These are phyloP conservation scores for Termitomyces sp. DNA, from an alignment of 768 basidiomycete genomes.

Conservation along the genomic window DNA sequence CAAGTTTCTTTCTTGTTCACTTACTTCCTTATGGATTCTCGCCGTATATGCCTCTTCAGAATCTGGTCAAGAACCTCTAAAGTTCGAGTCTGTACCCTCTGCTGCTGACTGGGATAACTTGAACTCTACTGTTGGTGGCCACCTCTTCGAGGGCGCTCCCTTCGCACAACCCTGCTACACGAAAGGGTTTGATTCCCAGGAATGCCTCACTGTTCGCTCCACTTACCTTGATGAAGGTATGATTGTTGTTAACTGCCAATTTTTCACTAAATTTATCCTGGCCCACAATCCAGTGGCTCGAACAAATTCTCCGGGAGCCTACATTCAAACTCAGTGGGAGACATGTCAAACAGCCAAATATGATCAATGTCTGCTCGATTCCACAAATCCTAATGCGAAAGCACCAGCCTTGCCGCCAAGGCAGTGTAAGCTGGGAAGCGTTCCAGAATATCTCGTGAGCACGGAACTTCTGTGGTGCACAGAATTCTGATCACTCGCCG, in stretches of 20 bases:
- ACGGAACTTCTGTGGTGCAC: neutral
- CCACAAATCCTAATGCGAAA: conserved; percentile 27
- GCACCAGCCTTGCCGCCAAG: conserved; percentile 23
- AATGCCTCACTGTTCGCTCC: conserved; percentile 16
- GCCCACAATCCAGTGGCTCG: conserved; percentile 16
- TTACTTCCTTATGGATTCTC: neutral
- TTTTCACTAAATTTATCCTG: neutral
- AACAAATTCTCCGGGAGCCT: conserved; percentile 24
- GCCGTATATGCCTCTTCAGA: conserved; percentile 1
- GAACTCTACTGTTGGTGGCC: conserved; percentile 11
- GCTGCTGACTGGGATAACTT: conserved; percentile 21
- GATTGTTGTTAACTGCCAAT: neutral
- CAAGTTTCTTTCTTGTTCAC: neutral
- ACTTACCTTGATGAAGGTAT: conserved; percentile 23
- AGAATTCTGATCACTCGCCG: neutral
- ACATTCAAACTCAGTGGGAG: conserved; percentile 50
- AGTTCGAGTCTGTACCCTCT: neutral
- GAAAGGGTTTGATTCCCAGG: conserved; percentile 17
- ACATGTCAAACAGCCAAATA: conserved; percentile 45
- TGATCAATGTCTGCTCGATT: conserved; percentile 49
- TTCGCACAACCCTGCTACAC: conserved; percentile 25
- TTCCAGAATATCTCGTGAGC: conserved; percentile 38
- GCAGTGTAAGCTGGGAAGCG: conserved; percentile 36
- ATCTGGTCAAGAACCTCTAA: conserved; percentile 9
- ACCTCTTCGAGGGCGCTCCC: conserved; percentile 21